phyloP scores from a whole-genome alignment of 495 filamentous ascomycete species.

The Penicillium taxi region DNA sequence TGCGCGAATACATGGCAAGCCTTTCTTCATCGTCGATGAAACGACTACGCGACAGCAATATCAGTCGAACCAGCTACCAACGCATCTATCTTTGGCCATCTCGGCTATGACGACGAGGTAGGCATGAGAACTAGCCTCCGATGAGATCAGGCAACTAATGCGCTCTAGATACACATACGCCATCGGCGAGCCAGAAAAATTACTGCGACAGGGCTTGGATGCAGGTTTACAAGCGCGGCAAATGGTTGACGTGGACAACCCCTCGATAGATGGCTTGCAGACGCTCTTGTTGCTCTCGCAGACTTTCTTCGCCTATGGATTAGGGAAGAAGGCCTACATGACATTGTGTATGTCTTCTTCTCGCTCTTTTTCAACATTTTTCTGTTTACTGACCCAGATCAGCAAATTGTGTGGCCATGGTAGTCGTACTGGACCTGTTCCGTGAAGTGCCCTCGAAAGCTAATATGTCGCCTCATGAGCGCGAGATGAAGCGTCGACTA shows the following conservation, averaged over 20 bases:
- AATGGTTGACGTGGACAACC: conserved; percentile 70
- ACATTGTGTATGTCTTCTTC: conserved; percentile 51
- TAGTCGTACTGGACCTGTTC: conserved; percentile 67
- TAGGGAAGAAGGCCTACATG: conserved; percentile 82
- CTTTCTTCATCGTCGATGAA: conserved; percentile 73
- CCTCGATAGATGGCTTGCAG: conserved; percentile 67
- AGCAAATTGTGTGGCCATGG: conserved; percentile 77
- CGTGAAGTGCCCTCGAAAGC: conserved; percentile 55
- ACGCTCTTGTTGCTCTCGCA: conserved; percentile 66
- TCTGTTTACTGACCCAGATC: neutral
- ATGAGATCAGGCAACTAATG: conserved; percentile 5
- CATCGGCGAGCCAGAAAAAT: conserved; percentile 50
- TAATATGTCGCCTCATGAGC: conserved; percentile 51
- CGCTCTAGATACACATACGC: conserved; percentile 50
- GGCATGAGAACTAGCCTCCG: conserved; percentile 4
- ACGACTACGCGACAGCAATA: conserved; percentile 56
- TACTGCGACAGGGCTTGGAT: conserved; percentile 52
- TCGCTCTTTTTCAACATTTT: neutral
- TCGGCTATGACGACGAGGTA: conserved; percentile 65
- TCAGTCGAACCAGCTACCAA: conserved; percentile 56
- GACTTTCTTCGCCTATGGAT: conserved; percentile 66
- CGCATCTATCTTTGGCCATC: conserved; percentile 58
- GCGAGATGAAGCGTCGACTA: conserved; percentile 63
- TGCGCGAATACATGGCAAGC: conserved; percentile 64
- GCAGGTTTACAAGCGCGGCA: conserved; percentile 58